A percentile compares a stretch with the other conserved stretches of the same genome.
Evolutionary conservation across 805 yeast species (phyloP).

Genomic region (Grigorovia transvaalensis): DNA sequence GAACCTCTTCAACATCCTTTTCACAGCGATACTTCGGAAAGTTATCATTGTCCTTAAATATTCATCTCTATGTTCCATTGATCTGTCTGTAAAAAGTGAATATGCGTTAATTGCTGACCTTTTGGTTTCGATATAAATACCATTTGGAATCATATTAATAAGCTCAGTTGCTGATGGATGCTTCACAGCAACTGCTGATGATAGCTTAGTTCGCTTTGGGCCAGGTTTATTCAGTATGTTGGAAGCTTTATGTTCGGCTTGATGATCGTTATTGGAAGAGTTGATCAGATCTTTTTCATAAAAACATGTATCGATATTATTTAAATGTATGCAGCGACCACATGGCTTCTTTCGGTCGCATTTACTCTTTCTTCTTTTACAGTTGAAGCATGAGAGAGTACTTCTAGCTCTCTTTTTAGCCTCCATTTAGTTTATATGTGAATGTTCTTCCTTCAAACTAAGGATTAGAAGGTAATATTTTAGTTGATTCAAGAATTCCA

Average conservation of each 20-base stretch:
- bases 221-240: neutral
- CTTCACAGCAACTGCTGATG: neutral
- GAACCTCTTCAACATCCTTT: slow-evolving; percentile 12
- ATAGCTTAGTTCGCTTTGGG: neutral
- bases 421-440: neutral
- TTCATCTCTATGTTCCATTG: slow-evolving; percentile 22
- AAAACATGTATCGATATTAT: slow-evolving; percentile 15
- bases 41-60: slow-evolving; percentile 15
- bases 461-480: neutral
- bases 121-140: slow-evolving; percentile 16
- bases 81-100: slow-evolving; percentile 16
- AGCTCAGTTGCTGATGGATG: slow-evolving; percentile 2
- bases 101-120: slow-evolving; percentile 21
- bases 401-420: slow-evolving; percentile 15
- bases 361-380: slow-evolving; percentile 25
- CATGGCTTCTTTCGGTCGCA: slow-evolving; percentile 25
- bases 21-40: slow-evolving; percentile 17
- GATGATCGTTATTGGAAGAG: neutral
- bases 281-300: slow-evolving; percentile 4
- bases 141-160: slow-evolving; percentile 20
- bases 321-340: slow-evolving; percentile 15
- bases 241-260: neutral
- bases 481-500: too few relatives aligned
- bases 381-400: slow-evolving; percentile 26
- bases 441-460: too few relatives aligned